These are phyloP conservation scores for Myriosclerotinia duriaeana DNA, from an alignment of 2,329 filamentous ascomycete genomes.

Conservation along the genomic window DNA sequence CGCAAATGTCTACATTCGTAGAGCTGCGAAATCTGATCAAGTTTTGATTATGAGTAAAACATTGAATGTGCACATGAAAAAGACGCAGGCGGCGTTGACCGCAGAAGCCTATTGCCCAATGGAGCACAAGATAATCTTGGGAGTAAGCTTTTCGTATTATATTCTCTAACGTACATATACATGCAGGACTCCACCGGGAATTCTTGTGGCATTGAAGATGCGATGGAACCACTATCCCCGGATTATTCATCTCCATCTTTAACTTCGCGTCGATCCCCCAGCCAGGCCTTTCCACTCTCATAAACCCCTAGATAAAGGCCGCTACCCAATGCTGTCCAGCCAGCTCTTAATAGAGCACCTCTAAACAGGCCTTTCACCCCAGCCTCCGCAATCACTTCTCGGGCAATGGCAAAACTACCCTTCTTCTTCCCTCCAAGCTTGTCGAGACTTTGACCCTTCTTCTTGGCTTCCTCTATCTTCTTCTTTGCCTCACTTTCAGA, in stretches of 20 bases:
- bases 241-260: constrained; percentile 4
- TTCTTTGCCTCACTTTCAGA: constrained; percentile 37
- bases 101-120: background rate
- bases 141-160: background rate
- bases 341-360: constrained; percentile 69
- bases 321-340: constrained; percentile 80
- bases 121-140: background rate
- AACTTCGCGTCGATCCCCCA: constrained; percentile 40
- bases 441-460: constrained; percentile 35
- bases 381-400: constrained; percentile 62
- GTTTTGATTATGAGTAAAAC: background rate
- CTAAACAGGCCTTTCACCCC: constrained; percentile 75
- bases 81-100: background rate
- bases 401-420: constrained; percentile 59
- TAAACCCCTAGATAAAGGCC: constrained; percentile 86
- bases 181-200: background rate
- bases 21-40: background rate
- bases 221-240: background rate
- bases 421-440: constrained; percentile 40
- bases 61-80: background rate
- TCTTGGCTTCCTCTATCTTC: constrained; percentile 32
- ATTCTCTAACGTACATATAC: background rate
- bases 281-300: constrained; percentile 71
- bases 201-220: background rate
- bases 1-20: background rate